Percentiles rank a stretch among this genome's conserved stretches.
These are phyloP conservation scores for Cucumis hystrix DNA, from an alignment of 306 rosid genomes.

Conservation along the genomic window DNA sequence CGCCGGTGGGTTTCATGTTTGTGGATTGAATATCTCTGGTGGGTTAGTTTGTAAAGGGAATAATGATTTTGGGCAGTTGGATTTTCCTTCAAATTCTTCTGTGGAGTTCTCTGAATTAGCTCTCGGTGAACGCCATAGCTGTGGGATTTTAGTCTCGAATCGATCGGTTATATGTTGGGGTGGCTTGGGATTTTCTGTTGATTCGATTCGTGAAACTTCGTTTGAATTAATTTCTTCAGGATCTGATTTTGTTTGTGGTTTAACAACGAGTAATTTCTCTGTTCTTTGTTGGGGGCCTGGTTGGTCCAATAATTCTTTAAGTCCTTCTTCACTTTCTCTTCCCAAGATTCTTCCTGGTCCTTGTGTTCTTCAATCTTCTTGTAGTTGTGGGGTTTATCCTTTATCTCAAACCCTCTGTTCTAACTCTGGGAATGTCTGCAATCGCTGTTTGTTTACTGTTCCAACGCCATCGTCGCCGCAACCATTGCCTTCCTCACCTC, in stretches of 20 bases:
- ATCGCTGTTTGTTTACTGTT: conserved; percentile 17
- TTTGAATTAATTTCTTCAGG: conserved; percentile 64
- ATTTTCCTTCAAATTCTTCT: conserved; percentile 28
- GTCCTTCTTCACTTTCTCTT: conserved; percentile 23
- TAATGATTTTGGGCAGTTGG: conserved; percentile 38
- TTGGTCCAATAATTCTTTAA: conserved; percentile 24
- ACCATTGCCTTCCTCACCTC: background rate
- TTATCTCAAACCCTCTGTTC: conserved; percentile 40
- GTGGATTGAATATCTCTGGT: conserved; percentile 56
- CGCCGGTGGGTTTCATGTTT: conserved; percentile 58
- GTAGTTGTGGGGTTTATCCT: conserved; percentile 42
- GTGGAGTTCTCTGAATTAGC: conserved; percentile 32
- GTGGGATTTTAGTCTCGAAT: conserved; percentile 39
- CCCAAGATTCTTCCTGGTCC: conserved; percentile 69
- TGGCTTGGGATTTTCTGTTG: conserved; percentile 17
- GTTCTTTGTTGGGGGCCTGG: conserved; percentile 88
- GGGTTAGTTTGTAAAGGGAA: conserved; percentile 46
- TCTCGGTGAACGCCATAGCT: conserved; percentile 56
- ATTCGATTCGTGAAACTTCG: conserved; percentile 12
- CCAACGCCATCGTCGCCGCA: background rate
- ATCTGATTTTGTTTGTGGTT: conserved; percentile 66
- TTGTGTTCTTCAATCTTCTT: conserved; percentile 49
- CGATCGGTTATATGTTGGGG: conserved; percentile 73
- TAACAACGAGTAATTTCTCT: conserved; percentile 25
- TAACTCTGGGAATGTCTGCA: conserved; percentile 37